These are phyloP conservation scores for Metschnikowia lunata DNA, from an alignment of 805 yeast genomes.

Conservation along the genomic window DNA sequence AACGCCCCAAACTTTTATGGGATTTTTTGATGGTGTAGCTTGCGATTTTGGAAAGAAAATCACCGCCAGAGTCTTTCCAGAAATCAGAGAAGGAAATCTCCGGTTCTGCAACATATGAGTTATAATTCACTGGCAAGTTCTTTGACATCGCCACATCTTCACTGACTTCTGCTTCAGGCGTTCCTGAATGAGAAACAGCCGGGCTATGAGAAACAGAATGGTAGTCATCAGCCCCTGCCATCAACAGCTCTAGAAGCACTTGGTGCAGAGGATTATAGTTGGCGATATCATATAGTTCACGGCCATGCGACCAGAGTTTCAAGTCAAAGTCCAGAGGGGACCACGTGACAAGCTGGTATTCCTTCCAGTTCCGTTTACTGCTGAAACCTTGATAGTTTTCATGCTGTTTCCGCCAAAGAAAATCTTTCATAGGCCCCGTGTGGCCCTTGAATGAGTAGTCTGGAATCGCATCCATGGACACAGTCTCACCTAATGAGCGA, in stretches of 20 bases:
- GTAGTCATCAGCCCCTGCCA: background rate
- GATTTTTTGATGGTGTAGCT: constrained; percentile 34
- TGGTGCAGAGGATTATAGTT: constrained; percentile 36
- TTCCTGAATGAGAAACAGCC: background rate
- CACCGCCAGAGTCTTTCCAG: constrained; percentile 28
- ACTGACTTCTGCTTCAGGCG: constrained; percentile 8
- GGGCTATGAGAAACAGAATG: constrained; percentile 1
- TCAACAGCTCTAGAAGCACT: constrained; percentile 16
- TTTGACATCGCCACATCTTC: constrained; percentile 4
- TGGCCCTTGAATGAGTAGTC: constrained; percentile 71
- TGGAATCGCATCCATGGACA: constrained; percentile 15
- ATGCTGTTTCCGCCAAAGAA: constrained; percentile 69
- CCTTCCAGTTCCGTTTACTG: constrained; percentile 59
- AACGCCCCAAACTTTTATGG: constrained; percentile 31
- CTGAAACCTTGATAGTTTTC: constrained; percentile 43
- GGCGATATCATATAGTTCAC: constrained; percentile 32
- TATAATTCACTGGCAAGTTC: constrained; percentile 20
- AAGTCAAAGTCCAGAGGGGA: constrained; percentile 77
- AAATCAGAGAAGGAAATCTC: constrained; percentile 31
- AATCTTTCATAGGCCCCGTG: constrained; percentile 78
- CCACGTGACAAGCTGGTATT: constrained; percentile 92
- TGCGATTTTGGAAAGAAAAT: constrained; percentile 35
- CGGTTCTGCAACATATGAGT: constrained; percentile 36
- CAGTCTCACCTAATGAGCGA: constrained; percentile 23
- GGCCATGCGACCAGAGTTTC: constrained; percentile 67